Evolutionary conservation across 1,284 basidiomycete genomes (phyloP).

Genomic region (Malassezia vespertilionis): DNA sequence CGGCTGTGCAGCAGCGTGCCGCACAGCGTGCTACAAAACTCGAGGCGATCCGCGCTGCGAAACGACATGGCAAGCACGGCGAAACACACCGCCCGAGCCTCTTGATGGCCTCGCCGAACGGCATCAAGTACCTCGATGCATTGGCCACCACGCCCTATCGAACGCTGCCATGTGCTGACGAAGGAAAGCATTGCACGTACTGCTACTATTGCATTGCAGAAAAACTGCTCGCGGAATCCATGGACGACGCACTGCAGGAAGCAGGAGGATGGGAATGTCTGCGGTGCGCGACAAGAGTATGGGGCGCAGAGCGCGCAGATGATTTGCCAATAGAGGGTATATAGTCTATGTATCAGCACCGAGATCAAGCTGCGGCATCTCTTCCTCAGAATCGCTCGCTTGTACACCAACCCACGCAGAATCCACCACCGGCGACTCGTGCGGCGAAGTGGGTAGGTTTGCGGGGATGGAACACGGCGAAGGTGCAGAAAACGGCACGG

Average conservation of each 20-base stretch:
- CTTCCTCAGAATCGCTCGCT: background rate
- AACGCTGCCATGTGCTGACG: slow-evolving; percentile 29
- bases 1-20: background rate
- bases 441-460: background rate
- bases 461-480: background rate
- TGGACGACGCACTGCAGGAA: slow-evolving; percentile 36
- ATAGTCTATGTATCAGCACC: background rate
- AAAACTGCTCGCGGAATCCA: slow-evolving; percentile 34
- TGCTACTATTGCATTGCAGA: slow-evolving; percentile 44
- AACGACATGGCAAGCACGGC: background rate
- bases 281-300: slow-evolving; percentile 23
- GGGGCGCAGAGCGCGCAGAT: slow-evolving; percentile 8
- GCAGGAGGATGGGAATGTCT: slow-evolving; percentile 40
- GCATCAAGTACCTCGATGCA: slow-evolving; percentile 36
- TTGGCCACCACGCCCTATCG: slow-evolving; percentile 34
- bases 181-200: slow-evolving; percentile 23
- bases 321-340: slow-evolving; percentile 1
- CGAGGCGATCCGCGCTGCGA: slow-evolving; percentile 4
- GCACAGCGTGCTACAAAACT: slow-evolving; percentile 1
- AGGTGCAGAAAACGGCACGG: background rate
- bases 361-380: slow-evolving; percentile 1
- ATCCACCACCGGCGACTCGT: background rate
- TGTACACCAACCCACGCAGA: no score
- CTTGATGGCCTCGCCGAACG: slow-evolving; percentile 25
- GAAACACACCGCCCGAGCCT: background rate